Evolutionary conservation across 2,329 filamentous ascomycete species (phyloP).

Genomic region (Metarhizium robertsii): DNA sequence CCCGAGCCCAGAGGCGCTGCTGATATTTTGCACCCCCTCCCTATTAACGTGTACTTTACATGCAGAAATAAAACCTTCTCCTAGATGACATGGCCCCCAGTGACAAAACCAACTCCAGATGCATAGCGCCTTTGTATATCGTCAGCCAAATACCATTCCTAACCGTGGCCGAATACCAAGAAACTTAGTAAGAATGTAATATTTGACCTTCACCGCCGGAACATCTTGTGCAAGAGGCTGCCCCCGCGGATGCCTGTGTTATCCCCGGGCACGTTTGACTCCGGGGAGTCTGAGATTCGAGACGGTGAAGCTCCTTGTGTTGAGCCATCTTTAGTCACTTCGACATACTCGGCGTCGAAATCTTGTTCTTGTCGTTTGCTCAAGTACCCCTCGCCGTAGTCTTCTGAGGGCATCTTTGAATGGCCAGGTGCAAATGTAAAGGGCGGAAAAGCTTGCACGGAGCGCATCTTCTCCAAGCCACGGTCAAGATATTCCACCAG

Average conservation of each 20-base stretch:
- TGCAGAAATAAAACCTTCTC: too few relatives aligned
- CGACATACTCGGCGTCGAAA: slow-evolving; percentile 24
- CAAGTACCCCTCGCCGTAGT: slow-evolving; percentile 15
- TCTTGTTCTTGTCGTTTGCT: slow-evolving; percentile 17
- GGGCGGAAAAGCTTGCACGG: slow-evolving; percentile 10
- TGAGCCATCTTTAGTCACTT: slow-evolving; percentile 19
- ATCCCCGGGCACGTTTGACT: slow-evolving; percentile 10
- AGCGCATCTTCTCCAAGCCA: slow-evolving; percentile 34
- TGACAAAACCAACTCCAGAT: not conserved
- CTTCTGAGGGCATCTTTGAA: slow-evolving; percentile 18
- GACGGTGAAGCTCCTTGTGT: not conserved
- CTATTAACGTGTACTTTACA: too few relatives aligned
- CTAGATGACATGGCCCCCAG: not conserved
- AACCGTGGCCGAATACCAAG: not conserved
- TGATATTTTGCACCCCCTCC: too few relatives aligned
- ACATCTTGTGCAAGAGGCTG: slow-evolving; percentile 26
- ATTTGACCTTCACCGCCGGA: slow-evolving; percentile 16
- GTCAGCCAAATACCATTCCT: not conserved
- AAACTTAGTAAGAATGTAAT: not conserved
- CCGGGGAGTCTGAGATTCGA: not conserved
- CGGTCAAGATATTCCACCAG: slow-evolving; percentile 40
- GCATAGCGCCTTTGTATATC: not conserved
- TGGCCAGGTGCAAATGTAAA: slow-evolving; percentile 16
- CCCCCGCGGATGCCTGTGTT: slow-evolving; percentile 16
- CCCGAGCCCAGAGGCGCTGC: too few relatives aligned